Base-by-base conservation (phyloP, 495 filamentous ascomycete genomes). In the Penicillium odoratum region DNA sequence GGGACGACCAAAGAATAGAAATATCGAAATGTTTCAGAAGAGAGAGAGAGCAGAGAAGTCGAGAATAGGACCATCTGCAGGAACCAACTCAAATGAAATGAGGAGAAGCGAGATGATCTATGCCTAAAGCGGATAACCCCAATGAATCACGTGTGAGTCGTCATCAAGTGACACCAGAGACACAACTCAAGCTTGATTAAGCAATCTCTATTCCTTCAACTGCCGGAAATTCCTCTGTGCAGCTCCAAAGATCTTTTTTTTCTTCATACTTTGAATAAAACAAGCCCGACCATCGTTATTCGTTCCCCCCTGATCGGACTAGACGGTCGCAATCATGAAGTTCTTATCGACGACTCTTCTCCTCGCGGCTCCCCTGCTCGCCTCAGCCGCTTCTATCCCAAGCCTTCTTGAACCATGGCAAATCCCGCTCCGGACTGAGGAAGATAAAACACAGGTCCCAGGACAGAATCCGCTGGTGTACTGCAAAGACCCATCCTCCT, bases 401-500 rank as follows among this genome's bases (percentile, higher is more conserved):
- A 57, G 57, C 5, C n/a, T 69, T 50, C 65, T 70, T 59, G 69
- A 60, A 56, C 70, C 57, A 26, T 69, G 55, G 51, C 77, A 79
- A 61, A 56, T 62, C 28, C 60, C 72, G 5, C 58, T 78, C 51
- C 50, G 62, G 15, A 47, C 51, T 3, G 53, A 61, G 7, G 43
- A 47, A 4, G 28, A 56, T n/a, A 16, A 67, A 1, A 53, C 59
- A 34, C 64, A 67, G 5, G 77, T 80, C 13, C 30, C 64, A 0
- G 78, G 78, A 8, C 62, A 78, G 3, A 80, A 80, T 59, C 78
- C 78, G 0, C 48, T 81, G 56, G 55, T 82, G 42, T 92, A 87
- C 73, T 99, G 94, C 75, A 65, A 80, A 28, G 65, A 79, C 25
- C 83, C 90, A 4, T 72, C 77, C 28, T 71, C 74, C 29, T 72